These are phyloP conservation scores for Podila epigama DNA, from an alignment of 192 early-diverging fungal genomes.

Conservation along the genomic window DNA sequence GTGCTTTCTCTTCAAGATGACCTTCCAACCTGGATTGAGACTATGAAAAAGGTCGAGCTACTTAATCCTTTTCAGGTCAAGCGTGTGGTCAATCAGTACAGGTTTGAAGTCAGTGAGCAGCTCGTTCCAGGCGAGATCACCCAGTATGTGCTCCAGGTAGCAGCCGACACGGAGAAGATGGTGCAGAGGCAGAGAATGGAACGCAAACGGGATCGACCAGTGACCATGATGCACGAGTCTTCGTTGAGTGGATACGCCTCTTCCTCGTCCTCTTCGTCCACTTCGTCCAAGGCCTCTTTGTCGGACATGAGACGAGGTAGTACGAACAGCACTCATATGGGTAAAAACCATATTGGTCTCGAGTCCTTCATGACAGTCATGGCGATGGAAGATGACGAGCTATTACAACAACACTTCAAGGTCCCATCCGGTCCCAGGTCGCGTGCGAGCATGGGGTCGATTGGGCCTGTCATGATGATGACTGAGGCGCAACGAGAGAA, in stretches of 20 bases:
- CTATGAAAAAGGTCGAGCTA: constrained; percentile 65
- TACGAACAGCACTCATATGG: too few relatives aligned
- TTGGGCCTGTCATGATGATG: neutral
- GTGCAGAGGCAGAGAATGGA: constrained; percentile 5
- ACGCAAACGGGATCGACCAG: neutral
- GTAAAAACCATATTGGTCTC: too few relatives aligned
- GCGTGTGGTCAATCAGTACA: constrained; percentile 77
- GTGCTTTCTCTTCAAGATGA: constrained; percentile 74
- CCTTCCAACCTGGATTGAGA: constrained; percentile 76
- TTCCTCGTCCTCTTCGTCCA: neutral
- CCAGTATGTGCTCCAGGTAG: constrained; percentile 74
- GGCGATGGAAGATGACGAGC: neutral
- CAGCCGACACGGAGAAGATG: constrained; percentile 68
- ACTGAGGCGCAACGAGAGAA: neutral
- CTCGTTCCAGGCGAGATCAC: constrained; percentile 73
- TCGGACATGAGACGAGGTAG: neutral
- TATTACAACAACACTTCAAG: neutral
- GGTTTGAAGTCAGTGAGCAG: constrained; percentile 89
- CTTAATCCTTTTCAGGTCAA: constrained; percentile 77
- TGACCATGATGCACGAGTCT: neutral
- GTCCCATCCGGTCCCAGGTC: neutral
- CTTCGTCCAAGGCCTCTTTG: neutral
- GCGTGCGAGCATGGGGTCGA: neutral
- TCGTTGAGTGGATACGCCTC: neutral
- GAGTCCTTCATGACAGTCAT: too few relatives aligned